These are phyloP conservation scores for Ceratocystis eucalypticola DNA, from an alignment of 2,329 filamentous ascomycete species.

Conservation along the genomic window DNA sequence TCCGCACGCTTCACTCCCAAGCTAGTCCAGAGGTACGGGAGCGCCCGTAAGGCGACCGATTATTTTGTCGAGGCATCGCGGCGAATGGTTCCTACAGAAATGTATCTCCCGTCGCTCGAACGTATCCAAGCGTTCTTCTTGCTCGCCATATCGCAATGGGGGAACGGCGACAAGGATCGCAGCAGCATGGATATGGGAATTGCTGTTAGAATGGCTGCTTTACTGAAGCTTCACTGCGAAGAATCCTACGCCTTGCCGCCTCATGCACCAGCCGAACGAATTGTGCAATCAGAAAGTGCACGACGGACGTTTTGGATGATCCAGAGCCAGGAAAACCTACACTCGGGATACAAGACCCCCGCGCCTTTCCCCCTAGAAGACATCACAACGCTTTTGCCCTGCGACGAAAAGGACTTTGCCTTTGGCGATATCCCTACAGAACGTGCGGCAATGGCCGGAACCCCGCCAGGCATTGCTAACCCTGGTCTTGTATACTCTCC, in stretches of 20 bases:
- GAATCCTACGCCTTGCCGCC: conserved; percentile 26
- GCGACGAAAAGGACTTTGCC: conserved; percentile 29
- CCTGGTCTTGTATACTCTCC: conserved; percentile 22
- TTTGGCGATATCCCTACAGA: conserved; percentile 25
- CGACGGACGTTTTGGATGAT: conserved; percentile 30
- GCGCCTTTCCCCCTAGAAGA: conserved; percentile 26
- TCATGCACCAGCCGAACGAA: conserved; percentile 23
- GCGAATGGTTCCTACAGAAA: conserved; percentile 23
- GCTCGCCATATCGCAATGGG: conserved; percentile 27
- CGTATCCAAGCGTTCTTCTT: conserved; percentile 26
- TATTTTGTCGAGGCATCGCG: conserved; percentile 23
- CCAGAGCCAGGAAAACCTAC: conserved; percentile 28
- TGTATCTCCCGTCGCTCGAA: conserved; percentile 25
- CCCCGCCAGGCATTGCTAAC: conserved; percentile 24
- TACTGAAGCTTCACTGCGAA: conserved; percentile 28
- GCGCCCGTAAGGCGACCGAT: conserved; percentile 23
- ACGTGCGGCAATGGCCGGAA: conserved; percentile 26
- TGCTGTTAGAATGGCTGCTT: conserved; percentile 27
- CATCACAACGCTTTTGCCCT: conserved; percentile 28
- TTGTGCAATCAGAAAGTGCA: conserved; percentile 26
- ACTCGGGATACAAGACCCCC: conserved; percentile 27
- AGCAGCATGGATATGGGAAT: conserved; percentile 29
- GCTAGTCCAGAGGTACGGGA: conserved; percentile 22
- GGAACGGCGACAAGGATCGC: conserved; percentile 25
- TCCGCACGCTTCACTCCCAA: conserved; percentile 26